These are phyloP conservation scores for Ceratocystis ficicola DNA, from an alignment of 2,329 filamentous ascomycete genomes.

Conservation along the genomic window DNA sequence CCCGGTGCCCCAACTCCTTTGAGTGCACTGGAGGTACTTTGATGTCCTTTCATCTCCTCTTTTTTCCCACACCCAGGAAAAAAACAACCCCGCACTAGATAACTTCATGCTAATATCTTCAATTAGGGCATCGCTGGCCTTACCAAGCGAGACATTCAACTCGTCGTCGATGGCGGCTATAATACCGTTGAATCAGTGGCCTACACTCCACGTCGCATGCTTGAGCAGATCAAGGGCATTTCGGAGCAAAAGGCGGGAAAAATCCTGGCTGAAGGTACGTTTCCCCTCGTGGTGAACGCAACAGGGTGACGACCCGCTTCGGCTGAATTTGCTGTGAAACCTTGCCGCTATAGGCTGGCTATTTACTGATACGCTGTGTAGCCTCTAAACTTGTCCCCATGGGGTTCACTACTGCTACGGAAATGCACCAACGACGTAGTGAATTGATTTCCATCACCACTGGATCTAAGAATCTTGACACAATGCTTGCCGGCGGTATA, in stretches of 20 bases:
- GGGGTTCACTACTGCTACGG: slow-evolving; percentile 97
- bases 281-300: slow-evolving; percentile 22
- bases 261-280: slow-evolving; percentile 70
- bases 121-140: slow-evolving; percentile 69
- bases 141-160: slow-evolving; percentile 89
- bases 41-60: slow-evolving; percentile 24
- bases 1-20: slow-evolving; percentile 92
- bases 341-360: background rate
- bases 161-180: slow-evolving; percentile 81
- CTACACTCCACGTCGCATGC: slow-evolving; percentile 68
- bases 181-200: slow-evolving; percentile 94
- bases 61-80: background rate
- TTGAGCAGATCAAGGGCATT: slow-evolving; percentile 96
- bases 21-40: slow-evolving; percentile 63
- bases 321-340: background rate
- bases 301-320: background rate
- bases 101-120: slow-evolving; percentile 6
- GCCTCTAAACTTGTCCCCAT: slow-evolving; percentile 94
- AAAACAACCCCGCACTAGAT: background rate
- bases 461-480: slow-evolving; percentile 94
- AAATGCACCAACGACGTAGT: slow-evolving; percentile 95
- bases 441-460: slow-evolving; percentile 97
- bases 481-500: slow-evolving; percentile 81
- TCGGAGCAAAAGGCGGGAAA: slow-evolving; percentile 94
- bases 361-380: slow-evolving; percentile 30